Conservation (phyloP, 805 yeast species). For the Cyberlindnera subsufficiens region DNA sequence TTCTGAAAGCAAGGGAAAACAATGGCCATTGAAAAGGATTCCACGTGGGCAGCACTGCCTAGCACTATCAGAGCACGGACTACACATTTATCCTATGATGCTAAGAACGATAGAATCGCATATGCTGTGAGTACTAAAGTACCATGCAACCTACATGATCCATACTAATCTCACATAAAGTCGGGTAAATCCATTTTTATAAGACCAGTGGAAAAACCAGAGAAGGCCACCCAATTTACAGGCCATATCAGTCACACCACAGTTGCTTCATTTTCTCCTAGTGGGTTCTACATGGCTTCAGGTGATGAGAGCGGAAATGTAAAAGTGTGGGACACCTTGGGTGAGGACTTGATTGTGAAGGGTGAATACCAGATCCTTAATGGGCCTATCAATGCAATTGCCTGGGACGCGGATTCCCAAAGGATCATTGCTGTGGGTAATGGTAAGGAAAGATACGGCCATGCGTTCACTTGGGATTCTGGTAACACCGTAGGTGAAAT, state of each 20-base stretch:
- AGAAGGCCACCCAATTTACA: constrained; percentile 56
- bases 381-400: constrained; percentile 75
- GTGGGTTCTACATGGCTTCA: constrained; percentile 85
- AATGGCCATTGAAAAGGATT: constrained; percentile 23
- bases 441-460: constrained; percentile 89
- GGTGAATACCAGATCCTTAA: constrained; percentile 75
- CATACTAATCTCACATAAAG: constrained; percentile 1
- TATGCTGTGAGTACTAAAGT: constrained; percentile 41
- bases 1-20: not conserved
- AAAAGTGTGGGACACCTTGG: constrained; percentile 75
- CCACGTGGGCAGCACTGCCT: constrained; percentile 72
- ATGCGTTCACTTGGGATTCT: constrained; percentile 86
- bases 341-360: constrained; percentile 53
- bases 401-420: constrained; percentile 88
- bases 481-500: constrained; percentile 98
- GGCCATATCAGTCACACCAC: constrained; percentile 70
- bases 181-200: constrained; percentile 75
- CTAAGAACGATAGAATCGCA: constrained; percentile 60
- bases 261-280: constrained; percentile 82
- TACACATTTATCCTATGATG: constrained; percentile 72
- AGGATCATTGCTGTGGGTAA: constrained; percentile 92
- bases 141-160: not conserved
- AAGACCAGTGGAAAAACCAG: constrained; percentile 54
- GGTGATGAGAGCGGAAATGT: constrained; percentile 91
- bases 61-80: constrained; percentile 64